Evolutionary conservation across 2,329 filamentous ascomycete genomes (phyloP).

Genomic region (Eutypa lata): DNA sequence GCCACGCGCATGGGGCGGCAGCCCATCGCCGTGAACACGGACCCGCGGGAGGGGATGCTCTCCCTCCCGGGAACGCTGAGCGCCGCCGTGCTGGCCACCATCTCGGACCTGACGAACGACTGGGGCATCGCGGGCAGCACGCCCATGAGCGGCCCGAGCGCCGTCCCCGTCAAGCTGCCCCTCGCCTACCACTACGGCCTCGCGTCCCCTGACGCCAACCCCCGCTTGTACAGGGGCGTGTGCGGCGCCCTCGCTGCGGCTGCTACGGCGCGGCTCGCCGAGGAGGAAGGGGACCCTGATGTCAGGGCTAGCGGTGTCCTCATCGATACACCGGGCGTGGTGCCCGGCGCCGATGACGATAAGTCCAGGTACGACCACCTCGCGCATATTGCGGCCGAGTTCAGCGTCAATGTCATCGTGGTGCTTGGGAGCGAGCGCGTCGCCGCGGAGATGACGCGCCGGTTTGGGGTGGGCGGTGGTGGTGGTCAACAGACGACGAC

Average conservation of each 20-base stretch:
- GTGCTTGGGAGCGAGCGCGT: slow-evolving; percentile 77
- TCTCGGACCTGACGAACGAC: slow-evolving; percentile 77
- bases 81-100: slow-evolving; percentile 79
- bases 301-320: slow-evolving; percentile 75
- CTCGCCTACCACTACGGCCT: slow-evolving; percentile 87
- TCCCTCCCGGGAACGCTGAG: slow-evolving; percentile 78
- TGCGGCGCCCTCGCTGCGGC: slow-evolving; percentile 75
- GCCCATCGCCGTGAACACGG: slow-evolving; percentile 79
- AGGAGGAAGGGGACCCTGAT: slow-evolving; percentile 63
- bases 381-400: slow-evolving; percentile 66
- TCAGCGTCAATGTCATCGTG: slow-evolving; percentile 72
- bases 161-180: slow-evolving; percentile 86
- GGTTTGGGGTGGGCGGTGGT: slow-evolving; percentile 55
- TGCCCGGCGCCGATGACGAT: slow-evolving; percentile 50
- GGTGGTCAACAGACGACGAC: slow-evolving; percentile 47
- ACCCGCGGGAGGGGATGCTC: slow-evolving; percentile 77
- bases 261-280: slow-evolving; percentile 71
- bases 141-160: slow-evolving; percentile 84
- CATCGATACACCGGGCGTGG: slow-evolving; percentile 76
- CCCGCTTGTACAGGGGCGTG: slow-evolving; percentile 69
- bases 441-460: slow-evolving; percentile 68
- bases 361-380: slow-evolving; percentile 67
- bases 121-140: slow-evolving; percentile 78
- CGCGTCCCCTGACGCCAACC: slow-evolving; percentile 68
- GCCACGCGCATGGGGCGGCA: slow-evolving; percentile 71